Evolutionary conservation across 192 early-diverging fungal species (phyloP).

Genomic region (Thamnidium elegans): DNA sequence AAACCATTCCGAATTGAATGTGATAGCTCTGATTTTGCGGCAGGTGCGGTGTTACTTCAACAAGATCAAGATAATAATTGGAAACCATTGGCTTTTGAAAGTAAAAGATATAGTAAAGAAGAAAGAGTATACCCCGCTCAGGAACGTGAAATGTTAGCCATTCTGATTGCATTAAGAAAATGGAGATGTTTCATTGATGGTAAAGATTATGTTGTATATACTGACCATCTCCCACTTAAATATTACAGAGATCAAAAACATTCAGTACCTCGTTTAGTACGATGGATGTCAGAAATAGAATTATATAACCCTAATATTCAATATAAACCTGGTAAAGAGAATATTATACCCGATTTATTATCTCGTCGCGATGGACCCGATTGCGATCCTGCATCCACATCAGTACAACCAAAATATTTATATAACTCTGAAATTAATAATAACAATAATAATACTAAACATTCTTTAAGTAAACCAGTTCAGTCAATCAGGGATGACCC

Average conservation of each 20-base stretch:
- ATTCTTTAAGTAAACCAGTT: not conserved
- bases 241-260: slow-evolving; percentile 1
- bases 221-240: slow-evolving; percentile 14
- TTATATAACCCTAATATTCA: slow-evolving; percentile 13
- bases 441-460: not conserved
- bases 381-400: not conserved
- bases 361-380: not conserved
- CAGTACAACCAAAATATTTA: not conserved
- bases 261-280: not conserved
- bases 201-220: not conserved
- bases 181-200: slow-evolving; percentile 17
- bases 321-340: slow-evolving; percentile 16
- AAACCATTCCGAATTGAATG: slow-evolving; percentile 4
- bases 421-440: not conserved
- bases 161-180: slow-evolving; percentile 10
- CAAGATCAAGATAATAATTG: slow-evolving; percentile 11
- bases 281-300: slow-evolving; percentile 17
- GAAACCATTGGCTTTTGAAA: slow-evolving; percentile 35
- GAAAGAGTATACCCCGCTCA: slow-evolving; percentile 30
- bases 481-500: not conserved
- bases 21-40: slow-evolving; percentile 8
- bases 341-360: not conserved
- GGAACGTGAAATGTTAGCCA: slow-evolving; percentile 12
- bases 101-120: slow-evolving; percentile 26
- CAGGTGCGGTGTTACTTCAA: slow-evolving; percentile 8